A percentile compares a stretch with the other conserved stretches of the same genome.
Conservation (phyloP, 805 yeast species). For the Lipomyces yamanashiensis region DNA sequence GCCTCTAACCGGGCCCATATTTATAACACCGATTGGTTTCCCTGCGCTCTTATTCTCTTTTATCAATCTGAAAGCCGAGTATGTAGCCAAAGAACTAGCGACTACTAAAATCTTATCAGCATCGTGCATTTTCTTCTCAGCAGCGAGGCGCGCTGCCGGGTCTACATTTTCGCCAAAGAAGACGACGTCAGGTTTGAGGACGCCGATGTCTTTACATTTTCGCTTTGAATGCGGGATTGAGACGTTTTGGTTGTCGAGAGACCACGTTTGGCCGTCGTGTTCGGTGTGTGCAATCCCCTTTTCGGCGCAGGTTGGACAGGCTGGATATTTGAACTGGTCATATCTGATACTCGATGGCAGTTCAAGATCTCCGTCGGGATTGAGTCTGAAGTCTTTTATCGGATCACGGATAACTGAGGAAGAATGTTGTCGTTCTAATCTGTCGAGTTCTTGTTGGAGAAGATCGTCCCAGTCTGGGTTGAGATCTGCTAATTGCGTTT, state of each 20-base stretch:
- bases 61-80: conserved; percentile 40
- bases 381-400: conserved; percentile 29
- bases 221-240: conserved; percentile 19
- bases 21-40: conserved; percentile 37
- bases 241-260: conserved; percentile 12
- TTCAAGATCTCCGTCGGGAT: conserved; percentile 41
- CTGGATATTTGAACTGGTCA: conserved; percentile 39
- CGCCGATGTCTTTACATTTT: conserved; percentile 36
- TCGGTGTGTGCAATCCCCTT: conserved; percentile 23
- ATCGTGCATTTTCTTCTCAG: conserved; percentile 28
- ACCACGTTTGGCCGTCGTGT: conserved; percentile 19
- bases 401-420: conserved; percentile 13
- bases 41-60: conserved; percentile 34
- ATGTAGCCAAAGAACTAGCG: conserved; percentile 41
- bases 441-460: conserved; percentile 27
- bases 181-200: conserved; percentile 40
- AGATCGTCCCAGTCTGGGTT: conserved; percentile 39
- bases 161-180: conserved; percentile 42
- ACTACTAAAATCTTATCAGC: conserved; percentile 38
- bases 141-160: conserved; percentile 26
- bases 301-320: conserved; percentile 34
- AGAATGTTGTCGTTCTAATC: conserved; percentile 2
- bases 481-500: conserved; percentile 26
- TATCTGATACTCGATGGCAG: conserved; percentile 33
- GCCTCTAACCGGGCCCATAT: conserved; percentile 39